A percentile compares a stretch with the other conserved stretches of the same genome.
These are phyloP conservation scores for Cercophora sp. DNA, from an alignment of 495 filamentous ascomycete species.

Conservation along the genomic window DNA sequence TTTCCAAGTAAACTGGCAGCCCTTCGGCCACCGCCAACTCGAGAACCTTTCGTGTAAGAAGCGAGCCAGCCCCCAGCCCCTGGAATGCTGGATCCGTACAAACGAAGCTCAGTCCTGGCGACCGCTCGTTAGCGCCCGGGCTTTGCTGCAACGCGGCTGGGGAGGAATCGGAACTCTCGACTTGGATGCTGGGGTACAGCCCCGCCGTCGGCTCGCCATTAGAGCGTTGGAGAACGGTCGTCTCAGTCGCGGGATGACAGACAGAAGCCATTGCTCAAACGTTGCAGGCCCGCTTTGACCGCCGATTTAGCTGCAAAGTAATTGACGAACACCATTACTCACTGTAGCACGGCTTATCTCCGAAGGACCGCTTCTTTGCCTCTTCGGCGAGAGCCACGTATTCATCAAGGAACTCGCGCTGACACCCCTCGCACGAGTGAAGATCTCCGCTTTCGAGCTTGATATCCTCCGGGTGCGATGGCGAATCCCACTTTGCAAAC, in stretches of 20 bases:
- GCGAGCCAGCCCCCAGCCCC: slow-evolving; percentile 37
- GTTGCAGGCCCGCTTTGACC: no score
- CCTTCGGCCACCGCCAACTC: slow-evolving; percentile 31
- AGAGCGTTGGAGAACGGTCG: not conserved
- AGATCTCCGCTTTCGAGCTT: slow-evolving; percentile 23
- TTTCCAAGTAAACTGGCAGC: slow-evolving; percentile 42
- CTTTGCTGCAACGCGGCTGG: slow-evolving; percentile 1
- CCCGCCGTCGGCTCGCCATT: no score
- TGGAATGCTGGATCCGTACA: slow-evolving; percentile 40
- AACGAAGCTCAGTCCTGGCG: slow-evolving; percentile 36
- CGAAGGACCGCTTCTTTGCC: slow-evolving; percentile 28
- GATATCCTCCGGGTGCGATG: slow-evolving; percentile 14
- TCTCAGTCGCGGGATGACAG: not conserved
- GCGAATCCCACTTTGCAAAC: slow-evolving; percentile 41
- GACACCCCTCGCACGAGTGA: slow-evolving; percentile 13
- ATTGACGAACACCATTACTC: slow-evolving; percentile 7
- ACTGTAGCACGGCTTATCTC: slow-evolving; percentile 22
- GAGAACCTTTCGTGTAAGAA: slow-evolving; percentile 35
- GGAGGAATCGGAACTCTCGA: no score
- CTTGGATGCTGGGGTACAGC: no score
- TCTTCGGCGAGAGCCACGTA: slow-evolving; percentile 31
- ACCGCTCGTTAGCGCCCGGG: slow-evolving; percentile 1
- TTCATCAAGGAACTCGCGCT: slow-evolving; percentile 26
- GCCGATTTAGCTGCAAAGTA: not conserved
- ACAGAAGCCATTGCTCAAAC: no score